phyloP scores from a whole-genome alignment of 1,139 yeast genomes.

The Blastobotrys capitulatus region DNA sequence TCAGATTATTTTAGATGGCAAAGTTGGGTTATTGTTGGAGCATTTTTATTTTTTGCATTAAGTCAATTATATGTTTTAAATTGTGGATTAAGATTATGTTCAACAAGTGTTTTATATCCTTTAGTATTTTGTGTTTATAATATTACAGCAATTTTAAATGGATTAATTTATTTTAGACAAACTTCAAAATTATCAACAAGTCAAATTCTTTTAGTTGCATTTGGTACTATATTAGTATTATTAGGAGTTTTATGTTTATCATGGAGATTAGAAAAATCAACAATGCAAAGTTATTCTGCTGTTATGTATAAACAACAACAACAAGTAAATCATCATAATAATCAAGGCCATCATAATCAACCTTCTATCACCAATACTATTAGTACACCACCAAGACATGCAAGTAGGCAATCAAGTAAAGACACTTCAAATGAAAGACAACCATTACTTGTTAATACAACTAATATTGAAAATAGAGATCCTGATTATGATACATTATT shows the following conservation, averaged over 20 bases:
- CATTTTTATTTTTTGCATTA: slow-evolving; percentile 65
- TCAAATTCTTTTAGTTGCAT: slow-evolving; percentile 41
- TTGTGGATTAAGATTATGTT: slow-evolving; percentile 62
- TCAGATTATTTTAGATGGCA: slow-evolving; percentile 34
- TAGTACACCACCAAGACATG: neutral
- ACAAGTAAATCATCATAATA: neutral
- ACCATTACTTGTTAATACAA: slow-evolving; percentile 15
- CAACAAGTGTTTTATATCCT: slow-evolving; percentile 79
- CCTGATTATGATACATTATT: neutral
- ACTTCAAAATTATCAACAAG: slow-evolving; percentile 37
- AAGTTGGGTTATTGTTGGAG: slow-evolving; percentile 46
- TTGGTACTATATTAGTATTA: slow-evolving; percentile 48
- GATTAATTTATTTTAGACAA: slow-evolving; percentile 58
- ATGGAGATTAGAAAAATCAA: slow-evolving; percentile 30
- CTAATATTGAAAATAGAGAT: neutral
- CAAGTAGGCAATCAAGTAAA: neutral
- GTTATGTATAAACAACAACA: slow-evolving; percentile 3
- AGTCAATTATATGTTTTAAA: slow-evolving; percentile 70
- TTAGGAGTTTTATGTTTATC: slow-evolving; percentile 52
- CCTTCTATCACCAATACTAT: neutral
- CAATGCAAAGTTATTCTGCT: slow-evolving; percentile 7
- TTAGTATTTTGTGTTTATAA: slow-evolving; percentile 82
- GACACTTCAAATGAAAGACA: slow-evolving; percentile 1
- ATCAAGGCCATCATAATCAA: neutral
- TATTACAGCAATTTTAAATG: slow-evolving; percentile 66